Base-by-base conservation (phyloP, 768 basidiomycete species). In the Phlebiopsis flavidoalba region DNA sequence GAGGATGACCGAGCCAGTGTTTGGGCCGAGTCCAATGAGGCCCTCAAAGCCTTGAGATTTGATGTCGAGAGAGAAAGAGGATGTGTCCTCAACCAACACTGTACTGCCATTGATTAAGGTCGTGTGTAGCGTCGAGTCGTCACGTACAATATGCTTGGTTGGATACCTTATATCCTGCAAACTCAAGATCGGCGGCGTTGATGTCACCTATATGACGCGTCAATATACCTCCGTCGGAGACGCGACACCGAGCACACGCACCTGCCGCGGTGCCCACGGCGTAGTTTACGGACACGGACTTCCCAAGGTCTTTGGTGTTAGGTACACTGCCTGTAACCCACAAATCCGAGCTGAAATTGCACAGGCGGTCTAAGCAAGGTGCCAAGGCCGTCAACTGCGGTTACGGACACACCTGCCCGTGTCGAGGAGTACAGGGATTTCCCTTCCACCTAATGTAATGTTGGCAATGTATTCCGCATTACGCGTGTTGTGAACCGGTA, bases 1-100 rank as follows among this genome's bases (percentile, higher is more conserved):
- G 60, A 77, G 79, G 63, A 92, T 81, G 46, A 81, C 74, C 54
- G 88, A 89, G 49, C 85, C 88, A 24, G 80, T 72, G 74, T 89
- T 89, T 33, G 89, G 89, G n/a, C 90, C 90, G 17, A 92, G 80
- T 22, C 90, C 90, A 31, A 92, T 75, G 19, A 92, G 81, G 45
- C 90, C 90, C 59, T 85, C 80, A 64, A 84, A 88, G 0, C 84
- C 87, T 67, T 88, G 82, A 2, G 78, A 53, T 37, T 79, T 72
- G 67, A 88, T 84, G 65, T 89, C 73, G 15, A 79, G 72, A 5
- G 87, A 82, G 70, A 92, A 90, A 10, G 81, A 77, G 48, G 81
- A 83, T 4, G 85, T 83, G 65, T 90, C 78, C 1, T 76, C 67
- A 36, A 89, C 89, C 26, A 85, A 77, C 43, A 91, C 89, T 90